Evolutionary conservation across 2,329 filamentous ascomycete genomes (phyloP).

Genomic region (Fusarium euwallaceae): DNA sequence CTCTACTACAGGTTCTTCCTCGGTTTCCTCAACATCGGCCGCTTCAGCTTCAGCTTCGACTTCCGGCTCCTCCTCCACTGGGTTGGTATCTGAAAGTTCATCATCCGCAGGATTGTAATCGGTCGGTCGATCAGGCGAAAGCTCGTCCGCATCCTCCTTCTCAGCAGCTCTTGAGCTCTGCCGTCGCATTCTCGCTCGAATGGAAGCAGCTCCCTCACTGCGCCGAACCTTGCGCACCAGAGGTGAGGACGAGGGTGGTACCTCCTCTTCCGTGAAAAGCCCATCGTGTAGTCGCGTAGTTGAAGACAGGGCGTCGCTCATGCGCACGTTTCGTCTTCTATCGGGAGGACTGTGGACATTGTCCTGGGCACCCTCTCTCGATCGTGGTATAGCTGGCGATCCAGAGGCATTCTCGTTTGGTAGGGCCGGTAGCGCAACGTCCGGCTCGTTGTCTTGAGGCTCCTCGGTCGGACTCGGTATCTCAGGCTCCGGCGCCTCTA

Average conservation of each 20-base stretch:
- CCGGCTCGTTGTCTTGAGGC: slow-evolving; percentile 19
- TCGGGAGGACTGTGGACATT: slow-evolving; percentile 64
- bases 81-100: slow-evolving; percentile 25
- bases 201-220: slow-evolving; percentile 50
- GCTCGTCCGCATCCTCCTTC: slow-evolving; percentile 48
- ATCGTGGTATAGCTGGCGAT: slow-evolving; percentile 26
- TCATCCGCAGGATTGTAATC: slow-evolving; percentile 18
- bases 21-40: slow-evolving; percentile 11
- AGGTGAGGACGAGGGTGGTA: slow-evolving; percentile 56
- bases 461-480: slow-evolving; percentile 28
- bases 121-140: slow-evolving; percentile 49
- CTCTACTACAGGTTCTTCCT: slow-evolving; percentile 41
- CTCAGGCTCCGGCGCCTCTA: slow-evolving; percentile 11
- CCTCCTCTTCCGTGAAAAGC: slow-evolving; percentile 49
- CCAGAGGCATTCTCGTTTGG: slow-evolving; percentile 24
- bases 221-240: slow-evolving; percentile 57
- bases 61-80: slow-evolving; percentile 16
- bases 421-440: slow-evolving; percentile 40
- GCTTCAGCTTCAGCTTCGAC: neutral
- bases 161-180: slow-evolving; percentile 37
- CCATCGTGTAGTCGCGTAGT: slow-evolving; percentile 60
- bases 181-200: slow-evolving; percentile 47
- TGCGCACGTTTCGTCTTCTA: slow-evolving; percentile 57
- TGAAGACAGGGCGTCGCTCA: slow-evolving; percentile 54
- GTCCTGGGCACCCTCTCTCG: slow-evolving; percentile 25